phyloP scores from a whole-genome alignment of 139 green algal species.

The Asterochloris erici region DNA sequence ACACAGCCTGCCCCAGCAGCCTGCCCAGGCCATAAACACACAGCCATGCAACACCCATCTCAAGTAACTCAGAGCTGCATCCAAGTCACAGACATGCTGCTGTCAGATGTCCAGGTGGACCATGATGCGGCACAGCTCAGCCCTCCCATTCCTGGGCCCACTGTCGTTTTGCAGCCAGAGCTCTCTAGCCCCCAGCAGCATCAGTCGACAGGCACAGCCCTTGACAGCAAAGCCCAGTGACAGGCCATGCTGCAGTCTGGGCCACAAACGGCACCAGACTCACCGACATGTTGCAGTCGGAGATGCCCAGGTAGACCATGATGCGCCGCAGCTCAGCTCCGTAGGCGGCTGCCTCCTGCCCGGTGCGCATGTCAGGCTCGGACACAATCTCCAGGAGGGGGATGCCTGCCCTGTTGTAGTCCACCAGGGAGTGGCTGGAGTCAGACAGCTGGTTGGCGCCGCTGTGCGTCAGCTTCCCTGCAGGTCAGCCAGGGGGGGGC shows the following conservation, averaged over 20 bases:
- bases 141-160: neutral
- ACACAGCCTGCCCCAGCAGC: no score
- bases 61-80: no score
- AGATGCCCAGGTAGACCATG: slow-evolving; percentile 81
- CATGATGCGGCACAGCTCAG: slow-evolving; percentile 88
- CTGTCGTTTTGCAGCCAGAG: no score
- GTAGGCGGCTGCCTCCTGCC: slow-evolving; percentile 87
- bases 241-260: neutral
- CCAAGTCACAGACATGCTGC: slow-evolving; percentile 77
- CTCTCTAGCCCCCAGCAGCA: no score
- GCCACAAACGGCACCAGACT: neutral
- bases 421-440: slow-evolving; percentile 64
- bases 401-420: slow-evolving; percentile 94
- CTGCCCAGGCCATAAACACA: no score
- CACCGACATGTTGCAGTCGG: slow-evolving; percentile 86
- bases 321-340: slow-evolving; percentile 87
- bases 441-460: slow-evolving; percentile 66
- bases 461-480: slow-evolving; percentile 87
- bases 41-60: no score
- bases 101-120: slow-evolving; percentile 83
- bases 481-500: neutral
- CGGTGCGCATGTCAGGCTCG: slow-evolving; percentile 90
- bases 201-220: no score
- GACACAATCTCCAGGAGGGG: slow-evolving; percentile 96
- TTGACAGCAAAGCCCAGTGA: neutral